phyloP scores from a whole-genome alignment of 768 basidiomycete genomes.

The Agrocybe praecox region DNA sequence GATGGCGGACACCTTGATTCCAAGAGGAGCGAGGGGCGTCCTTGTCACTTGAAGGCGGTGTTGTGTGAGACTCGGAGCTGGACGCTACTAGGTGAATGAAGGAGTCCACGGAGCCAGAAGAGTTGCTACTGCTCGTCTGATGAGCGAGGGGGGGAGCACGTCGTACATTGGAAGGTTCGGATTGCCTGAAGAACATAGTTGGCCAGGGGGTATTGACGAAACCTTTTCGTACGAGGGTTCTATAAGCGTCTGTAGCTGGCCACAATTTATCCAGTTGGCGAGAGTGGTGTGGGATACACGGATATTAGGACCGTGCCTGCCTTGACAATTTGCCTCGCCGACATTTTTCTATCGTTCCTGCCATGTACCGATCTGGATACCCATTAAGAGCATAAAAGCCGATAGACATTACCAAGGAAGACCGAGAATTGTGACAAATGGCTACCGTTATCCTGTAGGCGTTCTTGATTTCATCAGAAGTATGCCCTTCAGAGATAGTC shows the following conservation, averaged over 20 bases:
- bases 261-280: conserved; percentile 1
- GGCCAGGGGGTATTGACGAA: conserved; percentile 19
- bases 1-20: conserved; percentile 22
- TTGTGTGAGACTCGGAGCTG: conserved; percentile 29
- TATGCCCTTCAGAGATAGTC: conserved; percentile 47
- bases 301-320: conserved; percentile 33
- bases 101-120: conserved; percentile 28
- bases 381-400: conserved; percentile 54
- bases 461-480: conserved; percentile 51
- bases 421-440: conserved; percentile 23
- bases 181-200: conserved; percentile 13
- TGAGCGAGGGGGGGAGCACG: conserved; percentile 20
- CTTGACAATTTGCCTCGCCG: conserved; percentile 60
- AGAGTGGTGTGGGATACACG: not conserved
- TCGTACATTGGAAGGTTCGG: conserved; percentile 5
- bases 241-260: conserved; percentile 61
- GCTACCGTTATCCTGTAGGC: conserved; percentile 66
- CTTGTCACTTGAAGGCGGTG: conserved; percentile 29
- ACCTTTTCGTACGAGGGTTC: conserved; percentile 46
- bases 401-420: conserved; percentile 21
- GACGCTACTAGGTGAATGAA: conserved; percentile 30
- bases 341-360: conserved; percentile 46
- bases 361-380: conserved; percentile 68
- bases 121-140: conserved; percentile 26
- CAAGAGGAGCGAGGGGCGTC: conserved; percentile 21